phyloP scores from a whole-genome alignment of 805 yeast genomes.

The Wickerhamomyces rabaulensis region DNA sequence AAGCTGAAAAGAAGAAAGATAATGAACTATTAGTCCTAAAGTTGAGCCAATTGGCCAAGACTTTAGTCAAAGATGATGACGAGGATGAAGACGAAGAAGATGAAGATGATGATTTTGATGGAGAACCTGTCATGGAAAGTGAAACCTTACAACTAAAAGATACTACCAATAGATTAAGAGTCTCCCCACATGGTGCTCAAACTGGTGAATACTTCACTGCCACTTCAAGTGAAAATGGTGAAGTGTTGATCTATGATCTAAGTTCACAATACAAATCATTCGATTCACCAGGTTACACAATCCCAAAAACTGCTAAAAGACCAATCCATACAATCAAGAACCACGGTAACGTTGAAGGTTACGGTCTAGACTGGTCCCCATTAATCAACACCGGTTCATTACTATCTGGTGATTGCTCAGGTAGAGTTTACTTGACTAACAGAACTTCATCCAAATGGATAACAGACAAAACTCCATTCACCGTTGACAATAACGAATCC shows the following conservation, averaged over 20 bases:
- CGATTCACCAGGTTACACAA: slow-evolving; percentile 78
- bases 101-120: slow-evolving; percentile 66
- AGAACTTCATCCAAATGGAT: slow-evolving; percentile 77
- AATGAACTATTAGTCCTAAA: slow-evolving; percentile 85
- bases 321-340: slow-evolving; percentile 76
- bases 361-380: slow-evolving; percentile 97
- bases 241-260: slow-evolving; percentile 78
- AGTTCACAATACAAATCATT: slow-evolving; percentile 76
- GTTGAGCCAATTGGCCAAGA: slow-evolving; percentile 74
- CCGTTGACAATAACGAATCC: slow-evolving; percentile 57
- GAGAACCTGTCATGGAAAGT: slow-evolving; percentile 84
- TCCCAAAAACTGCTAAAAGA: slow-evolving; percentile 71
- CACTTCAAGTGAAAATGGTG: slow-evolving; percentile 85
- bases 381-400: slow-evolving; percentile 71
- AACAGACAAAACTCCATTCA: slow-evolving; percentile 79
- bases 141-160: slow-evolving; percentile 71
- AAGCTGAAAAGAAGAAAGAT: slow-evolving; percentile 81
- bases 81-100: slow-evolving; percentile 71
- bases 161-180: slow-evolving; percentile 86
- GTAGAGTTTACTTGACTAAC: slow-evolving; percentile 73
- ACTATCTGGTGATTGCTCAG: slow-evolving; percentile 84
- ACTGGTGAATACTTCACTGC: slow-evolving; percentile 86
- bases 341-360: slow-evolving; percentile 97
- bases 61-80: slow-evolving; percentile 78
- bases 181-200: slow-evolving; percentile 66